Evolutionary conservation across 495 filamentous ascomycete species (phyloP).

Genomic region (Penicillium angulare): DNA sequence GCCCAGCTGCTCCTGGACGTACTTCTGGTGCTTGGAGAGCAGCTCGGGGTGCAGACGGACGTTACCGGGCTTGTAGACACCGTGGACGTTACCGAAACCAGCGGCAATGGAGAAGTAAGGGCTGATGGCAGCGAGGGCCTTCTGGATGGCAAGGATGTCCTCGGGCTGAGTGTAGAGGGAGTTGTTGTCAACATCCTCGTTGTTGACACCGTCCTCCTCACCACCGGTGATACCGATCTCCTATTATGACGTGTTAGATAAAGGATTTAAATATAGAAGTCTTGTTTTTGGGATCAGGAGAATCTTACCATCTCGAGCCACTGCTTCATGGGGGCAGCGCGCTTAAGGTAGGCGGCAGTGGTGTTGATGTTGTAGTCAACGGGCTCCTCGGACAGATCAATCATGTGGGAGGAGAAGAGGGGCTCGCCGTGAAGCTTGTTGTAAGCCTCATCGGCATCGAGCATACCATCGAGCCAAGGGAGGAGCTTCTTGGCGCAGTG

Average conservation of each 20-base stretch:
- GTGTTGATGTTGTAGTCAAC: slow-evolving; percentile 88
- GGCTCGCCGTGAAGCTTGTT: slow-evolving; percentile 91
- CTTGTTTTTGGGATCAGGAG: too few relatives aligned
- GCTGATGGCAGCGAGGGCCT: slow-evolving; percentile 74
- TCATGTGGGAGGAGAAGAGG: slow-evolving; percentile 96
- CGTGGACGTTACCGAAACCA: slow-evolving; percentile 98
- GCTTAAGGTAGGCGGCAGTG: slow-evolving; percentile 86
- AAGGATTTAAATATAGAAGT: not conserved
- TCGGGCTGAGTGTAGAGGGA: slow-evolving; percentile 97
- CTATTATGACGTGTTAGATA: slow-evolving; percentile 28
- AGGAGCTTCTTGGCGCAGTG: slow-evolving; percentile 94
- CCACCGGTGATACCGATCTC: slow-evolving; percentile 94
- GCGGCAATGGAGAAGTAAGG: slow-evolving; percentile 97
- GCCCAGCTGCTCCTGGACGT: slow-evolving; percentile 81
- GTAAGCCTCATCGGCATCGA: slow-evolving; percentile 86
- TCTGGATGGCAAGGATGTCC: slow-evolving; percentile 87
- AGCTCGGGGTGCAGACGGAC: slow-evolving; percentile 94
- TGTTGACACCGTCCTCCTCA: slow-evolving; percentile 85
- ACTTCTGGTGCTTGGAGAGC: slow-evolving; percentile 88
- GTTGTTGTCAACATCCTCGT: slow-evolving; percentile 83
- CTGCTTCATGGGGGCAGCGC: slow-evolving; percentile 91
- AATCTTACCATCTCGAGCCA: slow-evolving; percentile 93
- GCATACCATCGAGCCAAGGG: slow-evolving; percentile 95
- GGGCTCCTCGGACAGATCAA: slow-evolving; percentile 87
- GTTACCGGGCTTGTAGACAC: slow-evolving; percentile 98